Conservation (phyloP, 2,329 filamentous ascomycete genomes). For the Exophiala mesophila region DNA sequence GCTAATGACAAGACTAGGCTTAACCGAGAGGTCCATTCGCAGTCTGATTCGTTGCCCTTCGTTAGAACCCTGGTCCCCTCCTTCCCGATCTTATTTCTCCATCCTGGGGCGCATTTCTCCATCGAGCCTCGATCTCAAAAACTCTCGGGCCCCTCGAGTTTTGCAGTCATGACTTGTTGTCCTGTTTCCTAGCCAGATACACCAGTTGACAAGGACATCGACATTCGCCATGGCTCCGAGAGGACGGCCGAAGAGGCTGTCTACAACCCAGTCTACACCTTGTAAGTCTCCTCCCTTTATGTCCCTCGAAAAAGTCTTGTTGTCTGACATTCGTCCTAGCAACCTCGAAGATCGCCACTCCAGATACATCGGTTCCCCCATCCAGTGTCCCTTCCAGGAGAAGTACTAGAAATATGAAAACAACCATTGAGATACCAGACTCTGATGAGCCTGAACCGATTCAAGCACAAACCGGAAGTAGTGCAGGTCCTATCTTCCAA, state of each 20-base stretch:
- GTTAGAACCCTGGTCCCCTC: too few species aligned
- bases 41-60: background rate
- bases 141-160: background rate
- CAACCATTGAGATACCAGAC: constrained; percentile 22
- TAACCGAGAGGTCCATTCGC: background rate
- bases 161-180: background rate
- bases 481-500: constrained; percentile 8
- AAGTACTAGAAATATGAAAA: constrained; percentile 12
- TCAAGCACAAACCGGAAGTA: constrained; percentile 9
- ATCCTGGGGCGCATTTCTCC: background rate
- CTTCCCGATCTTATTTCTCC: background rate
- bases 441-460: constrained; percentile 22
- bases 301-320: too few species aligned
- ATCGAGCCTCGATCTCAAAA: background rate
- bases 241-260: constrained; percentile 13
- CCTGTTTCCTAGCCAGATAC: too few species aligned
- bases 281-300: too few species aligned
- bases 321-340: background rate
- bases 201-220: background rate
- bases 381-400: constrained; percentile 7
- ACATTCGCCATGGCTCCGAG: constrained; percentile 22
- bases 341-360: constrained; percentile 20
- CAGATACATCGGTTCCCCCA: constrained; percentile 13
- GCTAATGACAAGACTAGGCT: constrained; percentile 1
- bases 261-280: constrained; percentile 8